Percentiles rank a stretch among this genome's conserved stretches.
These are phyloP conservation scores for Podospora bellae-mahoneyi DNA, from an alignment of 495 filamentous ascomycete species.

Conservation along the genomic window DNA sequence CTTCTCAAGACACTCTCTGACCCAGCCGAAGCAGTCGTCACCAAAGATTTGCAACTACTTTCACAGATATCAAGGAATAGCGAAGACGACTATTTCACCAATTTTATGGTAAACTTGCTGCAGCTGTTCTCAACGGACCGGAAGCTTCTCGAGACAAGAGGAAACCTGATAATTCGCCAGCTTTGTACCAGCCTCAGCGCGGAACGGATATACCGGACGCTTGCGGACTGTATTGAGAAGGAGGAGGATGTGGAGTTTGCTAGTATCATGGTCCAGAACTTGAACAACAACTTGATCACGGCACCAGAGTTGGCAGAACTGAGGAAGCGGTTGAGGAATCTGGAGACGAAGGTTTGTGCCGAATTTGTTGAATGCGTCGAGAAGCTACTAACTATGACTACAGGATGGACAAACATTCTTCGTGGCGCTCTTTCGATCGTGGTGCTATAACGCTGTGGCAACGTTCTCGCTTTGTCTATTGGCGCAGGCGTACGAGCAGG, in stretches of 20 bases:
- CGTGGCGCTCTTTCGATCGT: constrained; percentile 87
- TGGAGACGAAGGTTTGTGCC: constrained; percentile 69
- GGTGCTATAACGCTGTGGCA: constrained; percentile 98
- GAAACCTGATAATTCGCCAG: constrained; percentile 94
- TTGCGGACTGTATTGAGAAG: constrained; percentile 95
- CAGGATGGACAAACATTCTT: constrained; percentile 95
- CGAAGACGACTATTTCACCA: constrained; percentile 94
- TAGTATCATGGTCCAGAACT: constrained; percentile 98
- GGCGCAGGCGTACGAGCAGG: constrained; percentile 97
- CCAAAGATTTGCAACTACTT: constrained; percentile 87
- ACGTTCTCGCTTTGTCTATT: constrained; percentile 95
- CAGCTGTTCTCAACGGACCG: constrained; percentile 94
- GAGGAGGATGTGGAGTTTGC: constrained; percentile 98
- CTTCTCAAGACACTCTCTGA: constrained; percentile 95
- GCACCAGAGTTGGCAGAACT: constrained; percentile 91
- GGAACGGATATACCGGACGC: constrained; percentile 91
- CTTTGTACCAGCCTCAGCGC: constrained; percentile 88
- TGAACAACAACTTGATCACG: constrained; percentile 98
- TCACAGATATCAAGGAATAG: constrained; percentile 96
- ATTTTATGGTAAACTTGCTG: constrained; percentile 95
- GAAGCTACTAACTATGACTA: constrained; percentile 9
- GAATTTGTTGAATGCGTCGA: neutral
- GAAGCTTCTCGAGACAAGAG: constrained; percentile 82
- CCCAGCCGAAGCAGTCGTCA: constrained; percentile 92
- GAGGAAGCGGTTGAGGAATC: constrained; percentile 81